A percentile compares a stretch with the other conserved stretches of the same genome.
phyloP scores from a whole-genome alignment of 176 grass and related monocot genomes.

The Rhynchospora breviuscula region DNA sequence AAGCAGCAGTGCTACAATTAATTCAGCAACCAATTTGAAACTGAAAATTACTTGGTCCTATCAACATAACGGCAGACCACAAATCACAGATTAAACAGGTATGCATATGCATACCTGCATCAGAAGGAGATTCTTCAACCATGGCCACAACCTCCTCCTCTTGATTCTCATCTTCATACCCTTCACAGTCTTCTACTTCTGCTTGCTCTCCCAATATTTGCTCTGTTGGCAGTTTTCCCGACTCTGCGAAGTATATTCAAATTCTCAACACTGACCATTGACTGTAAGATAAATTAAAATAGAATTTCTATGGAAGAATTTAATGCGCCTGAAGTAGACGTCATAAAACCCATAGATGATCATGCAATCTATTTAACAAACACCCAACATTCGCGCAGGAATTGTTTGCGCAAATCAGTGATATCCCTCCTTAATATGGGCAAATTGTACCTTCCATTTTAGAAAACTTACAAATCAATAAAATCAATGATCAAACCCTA shows the following conservation, averaged over 20 bases:
- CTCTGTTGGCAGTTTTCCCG: slow-evolving; percentile 31
- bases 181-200: slow-evolving; percentile 58
- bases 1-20: neutral
- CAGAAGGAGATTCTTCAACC: slow-evolving; percentile 68
- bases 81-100: neutral
- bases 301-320: neutral
- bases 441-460: neutral
- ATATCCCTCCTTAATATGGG: neutral
- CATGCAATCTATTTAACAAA: neutral
- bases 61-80: neutral
- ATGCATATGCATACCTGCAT: slow-evolving; percentile 33
- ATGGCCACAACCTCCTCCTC: slow-evolving; percentile 69
- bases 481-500: slow-evolving; percentile 7
- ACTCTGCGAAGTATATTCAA: slow-evolving; percentile 32
- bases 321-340: neutral
- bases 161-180: slow-evolving; percentile 64
- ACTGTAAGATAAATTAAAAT: neutral
- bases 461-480: neutral
- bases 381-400: neutral
- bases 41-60: neutral
- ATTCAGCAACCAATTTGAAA: neutral
- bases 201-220: slow-evolving; percentile 50
- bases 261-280: neutral
- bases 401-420: neutral
- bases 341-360: neutral